Base-by-base conservation (phyloP, 2,329 filamentous ascomycete species). In the Trichoderma breve region DNA sequence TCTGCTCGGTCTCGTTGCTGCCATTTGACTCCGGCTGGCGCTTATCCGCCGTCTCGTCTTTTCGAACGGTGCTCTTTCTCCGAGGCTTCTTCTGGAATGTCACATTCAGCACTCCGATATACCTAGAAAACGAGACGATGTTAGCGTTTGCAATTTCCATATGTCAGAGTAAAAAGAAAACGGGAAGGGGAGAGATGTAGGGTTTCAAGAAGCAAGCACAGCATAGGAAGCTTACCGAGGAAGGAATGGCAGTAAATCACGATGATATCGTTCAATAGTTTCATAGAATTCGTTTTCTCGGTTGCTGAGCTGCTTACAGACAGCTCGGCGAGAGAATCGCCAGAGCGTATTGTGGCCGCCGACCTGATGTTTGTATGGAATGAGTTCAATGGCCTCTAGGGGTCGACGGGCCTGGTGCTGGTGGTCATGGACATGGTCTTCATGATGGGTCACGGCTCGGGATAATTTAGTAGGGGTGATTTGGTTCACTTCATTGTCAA, bases 251-350 rank as follows among this genome's bases (percentile, higher is more conserved):
- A 99, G 84, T 77, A 99, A 87, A 79, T 97, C 92, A 74, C 94
- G 93, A 81, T 99, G 95, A 76, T 93, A 90, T 78, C 90, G 90
- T 84, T 99, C 96, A 77, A 98, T 93, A 70, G 92, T 96, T 82
- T 99, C 96, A 81, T 99, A 99, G 80, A 99, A 99, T 82, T 97
- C 94, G 82, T 99, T 99, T 80, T 99, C 96, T 78, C 95, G 89
- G 80, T 97, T 99, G 81, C 97, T 99, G 78, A 99, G 88, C 83
- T 98, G 94, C 83, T 99, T 99, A 86, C 96, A 99, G 12, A 99
- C 95, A 71, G 96, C 96, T 77, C 95, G 90, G 75, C 94, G 91
- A 21, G 96, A 98, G 80, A 99, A 98, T 55, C 95, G 92, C 88
- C 97, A 99, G 43, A 99, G 88, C 0, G 95, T 98, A 7, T 94